Conservation (phyloP, 495 filamentous ascomycete genomes). For the Cercophora samala region DNA sequence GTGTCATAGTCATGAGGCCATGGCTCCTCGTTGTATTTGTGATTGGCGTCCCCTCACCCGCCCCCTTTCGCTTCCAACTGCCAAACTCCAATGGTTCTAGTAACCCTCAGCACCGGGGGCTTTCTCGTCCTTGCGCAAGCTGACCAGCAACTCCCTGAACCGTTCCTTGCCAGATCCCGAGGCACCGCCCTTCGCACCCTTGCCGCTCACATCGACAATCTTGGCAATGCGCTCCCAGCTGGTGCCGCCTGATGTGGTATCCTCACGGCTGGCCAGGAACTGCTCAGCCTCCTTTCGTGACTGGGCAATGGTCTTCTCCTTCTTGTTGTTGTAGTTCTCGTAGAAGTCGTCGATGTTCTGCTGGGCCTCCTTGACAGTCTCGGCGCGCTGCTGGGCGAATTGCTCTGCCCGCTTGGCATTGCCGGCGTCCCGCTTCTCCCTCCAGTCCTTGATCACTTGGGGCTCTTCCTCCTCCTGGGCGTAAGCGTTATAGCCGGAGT, state of each 20-base stretch:
- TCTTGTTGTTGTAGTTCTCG: constrained; percentile 97
- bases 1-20: constrained; percentile 1
- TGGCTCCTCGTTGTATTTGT: background rate
- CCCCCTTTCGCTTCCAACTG: background rate
- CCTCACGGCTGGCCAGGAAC: constrained; percentile 81
- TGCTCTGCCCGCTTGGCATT: constrained; percentile 74
- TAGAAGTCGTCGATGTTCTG: constrained; percentile 97
- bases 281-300: constrained; percentile 90
- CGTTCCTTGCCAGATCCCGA: constrained; percentile 87
- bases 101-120: constrained; percentile 77
- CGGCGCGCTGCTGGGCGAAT: constrained; percentile 69
- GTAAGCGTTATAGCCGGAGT: constrained; percentile 58
- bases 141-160: constrained; percentile 87
- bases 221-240: constrained; percentile 99
- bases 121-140: constrained; percentile 88
- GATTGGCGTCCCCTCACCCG: background rate
- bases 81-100: constrained; percentile 3
- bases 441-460: constrained; percentile 87
- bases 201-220: constrained; percentile 92
- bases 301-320: constrained; percentile 83
- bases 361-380: constrained; percentile 81
- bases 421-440: constrained; percentile 75
- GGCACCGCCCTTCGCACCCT: constrained; percentile 79
- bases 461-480: constrained; percentile 71
- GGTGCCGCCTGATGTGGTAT: constrained; percentile 89